Evolutionary conservation across 352 stramenopile genomes (phyloP), one percentile per base, ranked within the genome.

Genomic region (Phytopythium boreale): DNA sequence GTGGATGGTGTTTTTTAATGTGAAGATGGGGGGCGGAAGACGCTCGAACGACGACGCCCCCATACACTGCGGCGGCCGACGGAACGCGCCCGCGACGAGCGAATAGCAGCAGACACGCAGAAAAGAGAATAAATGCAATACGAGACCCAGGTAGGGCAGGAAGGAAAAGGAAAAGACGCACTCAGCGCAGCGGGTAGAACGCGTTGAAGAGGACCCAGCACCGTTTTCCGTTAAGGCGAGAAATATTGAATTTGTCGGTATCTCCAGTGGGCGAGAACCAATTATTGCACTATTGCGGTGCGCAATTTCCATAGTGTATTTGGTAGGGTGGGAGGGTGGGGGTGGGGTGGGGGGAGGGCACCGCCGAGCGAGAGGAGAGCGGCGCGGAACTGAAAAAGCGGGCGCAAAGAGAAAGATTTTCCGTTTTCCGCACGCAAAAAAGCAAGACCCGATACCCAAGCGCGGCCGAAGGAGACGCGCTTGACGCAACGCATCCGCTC

Each of bases 1-100:
- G 43, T 49, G 43, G 43, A 49, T 49, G 20, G 43, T 26, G 43
- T 49, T 49, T 49, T 49, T 49, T 49, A 12, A 49, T 49, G 43
- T 39, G 34, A 39, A 39, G 10, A 39, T 14, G 34, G 34, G 34
- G 29, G 6, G 31, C 31, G 31, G 7, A 14, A 10, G 34, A 14
- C 34, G 34, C 2, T 39, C 34, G 34, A 10, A 7, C 4, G 34
- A 39, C 34, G 34, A 39, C 34, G 34, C 34, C 11, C 34, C 34
- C 11, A 7, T 39, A 39, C 34, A 39, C 34, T 10, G 34, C 34
- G 10, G 10, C 10, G 34, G 34, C 34, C 39, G 39, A 4, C 39
- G 14, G 39, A 20, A 15, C 9, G 43, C 43, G 43, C 19, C 17
- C 5, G 43, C 43, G 43, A n/a, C 43, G 17, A 24, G 43, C 43